phyloP scores from a whole-genome alignment of 768 basidiomycete genomes.

The Boletus sp. region DNA sequence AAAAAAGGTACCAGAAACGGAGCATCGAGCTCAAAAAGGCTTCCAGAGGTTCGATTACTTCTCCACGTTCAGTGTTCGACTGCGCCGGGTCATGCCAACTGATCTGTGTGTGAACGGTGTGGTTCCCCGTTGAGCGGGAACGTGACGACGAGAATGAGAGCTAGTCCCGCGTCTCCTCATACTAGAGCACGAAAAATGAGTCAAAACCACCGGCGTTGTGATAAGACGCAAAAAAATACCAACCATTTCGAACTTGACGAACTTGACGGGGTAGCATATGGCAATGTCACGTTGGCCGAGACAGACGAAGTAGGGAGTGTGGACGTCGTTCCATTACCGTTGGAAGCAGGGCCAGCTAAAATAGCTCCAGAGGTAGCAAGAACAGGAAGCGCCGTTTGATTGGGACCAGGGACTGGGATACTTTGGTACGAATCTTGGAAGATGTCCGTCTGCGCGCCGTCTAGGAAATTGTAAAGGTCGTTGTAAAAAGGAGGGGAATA shows the following conservation, averaged over 20 bases:
- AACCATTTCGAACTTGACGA: slow-evolving; percentile 14
- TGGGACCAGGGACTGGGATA: slow-evolving; percentile 45
- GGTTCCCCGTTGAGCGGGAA: neutral
- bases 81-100: slow-evolving; percentile 9
- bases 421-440: slow-evolving; percentile 56
- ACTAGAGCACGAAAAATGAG: neutral
- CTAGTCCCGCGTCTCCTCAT: neutral
- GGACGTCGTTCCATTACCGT: neutral
- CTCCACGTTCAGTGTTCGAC: neutral
- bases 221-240: neutral
- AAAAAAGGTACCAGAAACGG: neutral
- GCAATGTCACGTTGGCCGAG: neutral
- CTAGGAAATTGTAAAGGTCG: slow-evolving; percentile 64
- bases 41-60: slow-evolving; percentile 16
- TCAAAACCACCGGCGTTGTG: neutral
- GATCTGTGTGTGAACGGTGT: slow-evolving; percentile 5
- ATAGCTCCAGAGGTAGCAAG: neutral
- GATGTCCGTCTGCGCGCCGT: slow-evolving; percentile 75
- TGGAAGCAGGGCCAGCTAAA: neutral
- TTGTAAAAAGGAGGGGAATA: slow-evolving; percentile 66
- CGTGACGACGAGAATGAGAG: slow-evolving; percentile 9
- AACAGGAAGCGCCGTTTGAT: slow-evolving; percentile 27
- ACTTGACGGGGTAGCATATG: slow-evolving; percentile 1
- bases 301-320: neutral
- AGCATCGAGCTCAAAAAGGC: slow-evolving; percentile 5